Evolutionary conservation across 352 stramenopile genomes (phyloP), one percentile per base, ranked within the genome.

Genomic region (Pythium graminicola): DNA sequence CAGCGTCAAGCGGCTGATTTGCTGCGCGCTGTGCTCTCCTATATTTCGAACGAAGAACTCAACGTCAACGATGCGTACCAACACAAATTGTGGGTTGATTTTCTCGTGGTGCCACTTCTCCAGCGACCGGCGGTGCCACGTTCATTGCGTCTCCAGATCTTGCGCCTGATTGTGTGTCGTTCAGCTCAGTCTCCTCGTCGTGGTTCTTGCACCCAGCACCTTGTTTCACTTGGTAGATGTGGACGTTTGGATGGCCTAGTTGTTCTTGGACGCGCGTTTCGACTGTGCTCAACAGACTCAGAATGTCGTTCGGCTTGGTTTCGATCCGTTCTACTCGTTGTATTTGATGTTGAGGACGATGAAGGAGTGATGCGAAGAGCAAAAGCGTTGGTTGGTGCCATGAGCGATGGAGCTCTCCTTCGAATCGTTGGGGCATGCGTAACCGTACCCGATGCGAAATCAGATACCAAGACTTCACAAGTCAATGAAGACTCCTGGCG

Each of bases 191-290:
- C 48, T n/a, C 23, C 24, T 31, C 5, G 40, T 11, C 27, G 31
- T 19, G 10, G 9, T n/a, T 6, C 6, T 9, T 39, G 36, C 7
- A 8, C 20, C 6, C 2, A 47, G 11, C n/a, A 17, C 1, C 22
- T 55, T 16, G 24, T 38, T 14, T 45, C 35, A 9, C 26, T 55
- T 16, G 17, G 50, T 33, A 20, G 19, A 24, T 6, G 9, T 13
- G 24, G 50, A 19, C 50, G 38, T 10, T 4, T 36, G 13, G 50
- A 57, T 22, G 50, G 50, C 0, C 24, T 57, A 6, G 27, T 57
- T 4, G 27, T 57, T 20, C 39, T 57, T 14, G 50, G 36, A 26
- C 39, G 50, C 22, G 36, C 50, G 14, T 57, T 57, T 32, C 27
- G 17, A 23, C 26, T 31, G 10, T 49, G 16, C 19, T 17, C 17